Evolutionary conservation across 371 early-diverging fungal species (phyloP), one percentile per base, ranked within the genome.

Genomic region (Rhizopus sp.): DNA sequence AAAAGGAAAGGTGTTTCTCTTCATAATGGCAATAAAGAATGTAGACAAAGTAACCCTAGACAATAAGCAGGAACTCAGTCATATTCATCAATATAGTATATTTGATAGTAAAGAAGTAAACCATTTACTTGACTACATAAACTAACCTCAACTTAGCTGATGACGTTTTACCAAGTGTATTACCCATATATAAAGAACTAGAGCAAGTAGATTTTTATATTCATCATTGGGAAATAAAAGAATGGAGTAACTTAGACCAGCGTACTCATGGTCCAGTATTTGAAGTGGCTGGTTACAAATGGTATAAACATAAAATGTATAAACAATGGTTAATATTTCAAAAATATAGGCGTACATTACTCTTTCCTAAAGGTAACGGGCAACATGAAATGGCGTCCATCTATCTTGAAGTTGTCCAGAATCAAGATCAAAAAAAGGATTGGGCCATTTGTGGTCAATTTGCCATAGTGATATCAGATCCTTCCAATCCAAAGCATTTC

Each of bases 281-380:
- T 63, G 73, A 76, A 62, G 80, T 71, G 49, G 85, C 81, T 16
- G 82, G 81, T 23, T 77, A 70, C 65, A 76, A 80, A 75, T 87
- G 87, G 87, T 80, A 77, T 37, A 33, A 39, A 40, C 12, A n/a
- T 29, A 29, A 10, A 17, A 32, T n/a, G 29, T 29, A 44, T 44
- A 17, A 29, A 34, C 12, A 23, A 3, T 44, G 4, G 3, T 50
- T 7, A 9, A 50, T 34, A 34, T 0, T 15, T 13, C 4, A 16
- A 35, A 10, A 41, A 17, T 31, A 50, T 54, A 89, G 94, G 94
- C 80, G 89, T 59, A 78, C 95, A 16, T 75, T 96, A 9, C 72
- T 95, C 15, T 97, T 95, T 72, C 97, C 97, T 44, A 82, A 75
- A 41, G 97, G 97, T 32, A 97, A 97, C 77, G 77, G 85, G 33